Base-by-base conservation (phyloP, 2,329 filamentous ascomycete species). In the Penicillium hordei region DNA sequence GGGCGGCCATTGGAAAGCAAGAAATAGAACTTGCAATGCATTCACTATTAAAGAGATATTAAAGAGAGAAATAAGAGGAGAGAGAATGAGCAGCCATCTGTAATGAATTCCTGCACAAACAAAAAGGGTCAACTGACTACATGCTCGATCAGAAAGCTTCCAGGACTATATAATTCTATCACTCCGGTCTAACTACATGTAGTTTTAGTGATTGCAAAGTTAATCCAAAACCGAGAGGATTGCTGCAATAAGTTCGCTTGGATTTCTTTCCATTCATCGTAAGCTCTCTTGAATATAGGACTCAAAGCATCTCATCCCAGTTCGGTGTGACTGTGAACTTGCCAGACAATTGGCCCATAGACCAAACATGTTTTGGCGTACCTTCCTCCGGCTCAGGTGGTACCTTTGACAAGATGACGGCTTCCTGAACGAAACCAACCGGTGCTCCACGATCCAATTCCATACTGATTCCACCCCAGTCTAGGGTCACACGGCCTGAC, bases 321-420 rank as follows among this genome's bases (percentile, higher is more conserved):
- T 88, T 80, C 15, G 86, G 86, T 50, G 79, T 82, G 34, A 87
- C 81, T 2, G 87, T 83, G 67, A 87, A 86, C 72, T 86, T 87
- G 53, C 83, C 83, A 70, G 82, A 83, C n/a, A 88, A 77, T 65
- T 85, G 81, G 9, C 85, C 86, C 76, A 88, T 82, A 3, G 81
- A 81, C 72, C 81, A 81, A 38, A 81, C 79, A 55, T 77, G 75
- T 43, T 77, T 72, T 19, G 77, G 71, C 19, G 70, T 70, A 21
- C 72, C 68, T 5, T 60, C 57, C 9, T 62, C 43, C 58, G 40
- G 12, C 17, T 45, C 66, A 25, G 65, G 67, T 48, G 63, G 63
- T 49, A 62, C 65, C 53, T 36, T 65, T 48, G 13, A 53, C 59
- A n/a, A 68, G 25, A 78, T 72, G 25, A 87, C 75, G 0, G 84